A percentile compares a stretch with the other conserved stretches of the same genome.
Evolutionary conservation across 2,329 filamentous ascomycete species (phyloP).

Genomic region (Arthrobotrys conoides): DNA sequence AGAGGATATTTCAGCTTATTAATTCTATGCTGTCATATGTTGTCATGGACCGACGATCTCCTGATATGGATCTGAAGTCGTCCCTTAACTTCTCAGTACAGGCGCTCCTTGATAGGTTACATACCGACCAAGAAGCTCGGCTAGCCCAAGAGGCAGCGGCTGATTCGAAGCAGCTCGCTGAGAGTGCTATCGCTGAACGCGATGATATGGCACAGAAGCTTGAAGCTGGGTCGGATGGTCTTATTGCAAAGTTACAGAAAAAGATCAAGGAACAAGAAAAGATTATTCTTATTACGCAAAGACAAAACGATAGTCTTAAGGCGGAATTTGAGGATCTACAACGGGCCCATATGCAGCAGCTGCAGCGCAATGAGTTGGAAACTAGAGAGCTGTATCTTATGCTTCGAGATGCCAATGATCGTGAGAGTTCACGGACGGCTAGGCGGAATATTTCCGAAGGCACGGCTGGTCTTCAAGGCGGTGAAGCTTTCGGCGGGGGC

Average conservation of each 20-base stretch:
- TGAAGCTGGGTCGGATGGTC: constrained; percentile 90
- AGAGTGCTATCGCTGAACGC: constrained; percentile 94
- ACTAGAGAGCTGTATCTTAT: constrained; percentile 97
- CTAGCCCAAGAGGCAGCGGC: constrained; percentile 92
- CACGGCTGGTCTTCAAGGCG: constrained; percentile 47
- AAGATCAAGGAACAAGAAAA: constrained; percentile 93
- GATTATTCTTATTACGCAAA: constrained; percentile 88
- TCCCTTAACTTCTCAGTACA: constrained; percentile 98
- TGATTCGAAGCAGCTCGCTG: constrained; percentile 91
- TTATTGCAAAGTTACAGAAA: constrained; percentile 92
- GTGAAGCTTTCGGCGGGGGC: constrained; percentile 70
- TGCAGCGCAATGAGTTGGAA: constrained; percentile 95
- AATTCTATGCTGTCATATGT: constrained; percentile 99
- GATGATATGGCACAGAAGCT: constrained; percentile 93
- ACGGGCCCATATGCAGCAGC: constrained; percentile 75
- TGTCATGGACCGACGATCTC: constrained; percentile 94
- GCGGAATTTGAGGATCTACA: constrained; percentile 82
- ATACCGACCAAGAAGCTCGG: constrained; percentile 94
- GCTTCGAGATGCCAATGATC: constrained; percentile 96
- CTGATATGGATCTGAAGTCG: constrained; percentile 98
- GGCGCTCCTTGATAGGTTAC: constrained; percentile 91
- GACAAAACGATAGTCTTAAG: constrained; percentile 89
- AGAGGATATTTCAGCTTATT: constrained; percentile 96
- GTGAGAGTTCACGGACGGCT: constrained; percentile 80
- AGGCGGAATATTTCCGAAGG: constrained; percentile 57